A percentile compares a stretch with the other conserved stretches of the same genome.
These are phyloP conservation scores for Pleurotus djamor DNA, from an alignment of 768 basidiomycete species.

Conservation along the genomic window DNA sequence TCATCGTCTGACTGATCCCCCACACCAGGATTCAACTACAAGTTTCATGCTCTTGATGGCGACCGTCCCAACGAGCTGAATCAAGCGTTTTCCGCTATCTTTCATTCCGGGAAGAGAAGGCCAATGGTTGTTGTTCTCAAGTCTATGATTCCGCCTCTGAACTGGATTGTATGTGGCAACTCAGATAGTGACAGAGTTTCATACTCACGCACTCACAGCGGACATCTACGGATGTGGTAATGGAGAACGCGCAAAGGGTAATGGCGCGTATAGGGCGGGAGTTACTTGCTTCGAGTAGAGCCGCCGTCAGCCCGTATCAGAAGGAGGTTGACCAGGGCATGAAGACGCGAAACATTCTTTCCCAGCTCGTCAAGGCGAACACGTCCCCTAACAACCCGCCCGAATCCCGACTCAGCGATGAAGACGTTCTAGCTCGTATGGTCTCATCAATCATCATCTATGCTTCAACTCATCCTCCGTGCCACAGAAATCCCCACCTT, in stretches of 20 bases:
- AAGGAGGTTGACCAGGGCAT: neutral
- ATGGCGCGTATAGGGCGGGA: conserved; percentile 51
- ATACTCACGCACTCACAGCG: conserved; percentile 20
- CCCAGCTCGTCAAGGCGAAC: conserved; percentile 48
- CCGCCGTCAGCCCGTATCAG: conserved; percentile 13
- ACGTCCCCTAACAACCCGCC: conserved; percentile 47
- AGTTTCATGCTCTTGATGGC: conserved; percentile 26
- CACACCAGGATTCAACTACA: conserved; percentile 24
- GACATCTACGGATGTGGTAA: conserved; percentile 22
- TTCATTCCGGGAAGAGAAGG: conserved; percentile 37
- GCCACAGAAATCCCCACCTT: conserved; percentile 46
- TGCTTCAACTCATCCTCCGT: neutral
- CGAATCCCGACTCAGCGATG: conserved; percentile 40
- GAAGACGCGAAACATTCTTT: neutral
- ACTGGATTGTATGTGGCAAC: conserved; percentile 31
- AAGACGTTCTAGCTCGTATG: conserved; percentile 39
- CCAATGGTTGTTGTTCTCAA: conserved; percentile 28
- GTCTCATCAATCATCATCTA: conserved; percentile 8
- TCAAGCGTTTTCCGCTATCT: conserved; percentile 49
- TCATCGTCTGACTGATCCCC: conserved; percentile 5
- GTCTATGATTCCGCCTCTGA: conserved; percentile 30
- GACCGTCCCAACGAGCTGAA: conserved; percentile 46
- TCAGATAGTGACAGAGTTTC: neutral
- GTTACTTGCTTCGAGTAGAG: conserved; percentile 51
- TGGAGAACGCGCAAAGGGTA: conserved; percentile 29